Conservation (phyloP, 768 basidiomycete genomes). For the Xerocomus potaroensis region DNA sequence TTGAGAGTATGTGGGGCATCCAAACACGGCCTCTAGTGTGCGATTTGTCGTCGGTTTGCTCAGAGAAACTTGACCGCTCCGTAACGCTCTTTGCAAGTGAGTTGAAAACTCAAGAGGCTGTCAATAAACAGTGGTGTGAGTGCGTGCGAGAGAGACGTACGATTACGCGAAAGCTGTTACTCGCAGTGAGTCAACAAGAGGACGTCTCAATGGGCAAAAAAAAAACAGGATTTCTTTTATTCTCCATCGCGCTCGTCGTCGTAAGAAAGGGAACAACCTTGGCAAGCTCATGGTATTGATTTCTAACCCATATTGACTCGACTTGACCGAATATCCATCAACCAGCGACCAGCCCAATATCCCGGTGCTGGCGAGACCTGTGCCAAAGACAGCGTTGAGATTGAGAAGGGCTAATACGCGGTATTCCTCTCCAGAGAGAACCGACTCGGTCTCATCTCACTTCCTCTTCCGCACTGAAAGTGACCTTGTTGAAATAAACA, state of each 20-base stretch:
- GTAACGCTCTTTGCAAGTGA: constrained; percentile 3
- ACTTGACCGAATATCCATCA: constrained; percentile 33
- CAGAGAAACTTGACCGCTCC: constrained; percentile 1
- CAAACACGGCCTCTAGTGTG: constrained; percentile 8
- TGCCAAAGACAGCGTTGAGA: constrained; percentile 23
- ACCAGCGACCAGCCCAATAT: constrained; percentile 32
- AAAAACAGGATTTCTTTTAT: constrained; percentile 4
- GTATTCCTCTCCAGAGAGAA: constrained; percentile 29
- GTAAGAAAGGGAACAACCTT: constrained; percentile 22
- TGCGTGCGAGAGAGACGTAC: not conserved
- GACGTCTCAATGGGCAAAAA: not conserved
- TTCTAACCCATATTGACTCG: constrained; percentile 31
- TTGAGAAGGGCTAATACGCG: constrained; percentile 4
- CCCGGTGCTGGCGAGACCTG: constrained; percentile 24
- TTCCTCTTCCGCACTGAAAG: not conserved
- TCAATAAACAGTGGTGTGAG: not conserved
- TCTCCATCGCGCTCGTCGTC: not conserved
- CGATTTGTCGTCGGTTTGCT: constrained; percentile 6
- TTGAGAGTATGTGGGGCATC: not conserved
- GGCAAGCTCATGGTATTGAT: constrained; percentile 31
- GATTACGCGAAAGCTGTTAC: constrained; percentile 29
- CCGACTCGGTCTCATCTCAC: constrained; percentile 23
- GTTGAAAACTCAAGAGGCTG: not conserved
- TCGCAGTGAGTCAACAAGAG: constrained; percentile 1
- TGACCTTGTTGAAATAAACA: constrained; percentile 23